Evolutionary conservation across 371 early-diverging fungal species (phyloP).

Genomic region (Phascolomyces articulosus): DNA sequence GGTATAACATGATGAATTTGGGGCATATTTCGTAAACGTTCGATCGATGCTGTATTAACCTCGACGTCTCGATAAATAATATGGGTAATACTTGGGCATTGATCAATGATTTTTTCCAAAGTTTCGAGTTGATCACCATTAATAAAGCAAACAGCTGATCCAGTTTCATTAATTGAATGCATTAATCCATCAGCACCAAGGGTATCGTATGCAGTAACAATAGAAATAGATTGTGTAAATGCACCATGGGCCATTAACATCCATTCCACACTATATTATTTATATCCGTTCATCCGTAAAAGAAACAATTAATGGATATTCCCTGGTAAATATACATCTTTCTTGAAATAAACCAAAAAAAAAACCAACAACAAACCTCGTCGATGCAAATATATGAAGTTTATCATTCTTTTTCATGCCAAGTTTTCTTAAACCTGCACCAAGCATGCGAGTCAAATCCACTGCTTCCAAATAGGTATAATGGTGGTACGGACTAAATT

Average conservation of each 20-base stretch:
- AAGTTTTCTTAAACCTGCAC: slow-evolving; percentile 69
- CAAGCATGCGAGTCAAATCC: slow-evolving; percentile 49
- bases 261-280: slow-evolving; percentile 70
- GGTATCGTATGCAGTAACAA: slow-evolving; percentile 89
- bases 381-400: slow-evolving; percentile 74
- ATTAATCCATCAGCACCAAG: slow-evolving; percentile 86
- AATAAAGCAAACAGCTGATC: slow-evolving; percentile 76
- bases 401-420: slow-evolving; percentile 67
- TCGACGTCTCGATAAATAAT: slow-evolving; percentile 78
- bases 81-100: slow-evolving; percentile 64
- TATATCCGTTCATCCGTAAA: too few species aligned
- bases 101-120: slow-evolving; percentile 57
- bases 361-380: slow-evolving; percentile 52
- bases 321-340: too few species aligned
- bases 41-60: slow-evolving; percentile 51
- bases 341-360: neutral
- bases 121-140: slow-evolving; percentile 78
- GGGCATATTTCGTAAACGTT: slow-evolving; percentile 32
- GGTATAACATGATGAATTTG: slow-evolving; percentile 24
- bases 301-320: too few species aligned
- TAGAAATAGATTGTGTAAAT: slow-evolving; percentile 75
- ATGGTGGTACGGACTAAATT: slow-evolving; percentile 72
- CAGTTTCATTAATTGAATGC: slow-evolving; percentile 86
- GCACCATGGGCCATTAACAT: slow-evolving; percentile 68
- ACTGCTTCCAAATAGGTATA: slow-evolving; percentile 66